These are phyloP conservation scores for Solanum hybrid DNA, from an alignment of 305 asterid species.

Conservation along the genomic window DNA sequence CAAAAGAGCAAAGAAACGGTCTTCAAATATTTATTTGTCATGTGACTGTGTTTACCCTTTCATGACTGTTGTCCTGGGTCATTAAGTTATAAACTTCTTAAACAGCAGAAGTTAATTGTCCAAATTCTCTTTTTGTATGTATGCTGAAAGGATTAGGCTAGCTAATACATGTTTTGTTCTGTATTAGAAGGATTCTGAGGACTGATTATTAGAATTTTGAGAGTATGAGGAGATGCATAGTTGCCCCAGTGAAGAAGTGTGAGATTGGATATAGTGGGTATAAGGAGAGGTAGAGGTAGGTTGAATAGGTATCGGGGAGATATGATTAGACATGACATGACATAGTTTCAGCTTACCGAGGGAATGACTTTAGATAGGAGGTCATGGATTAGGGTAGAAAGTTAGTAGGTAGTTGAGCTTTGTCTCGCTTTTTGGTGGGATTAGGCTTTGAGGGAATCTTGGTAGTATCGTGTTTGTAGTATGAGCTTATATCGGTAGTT, in stretches of 20 bases:
- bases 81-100: not conserved
- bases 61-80: not conserved
- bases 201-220: not conserved
- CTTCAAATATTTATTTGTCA: constrained; percentile 14
- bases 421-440: not conserved
- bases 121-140: not conserved
- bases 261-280: not conserved
- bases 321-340: not conserved
- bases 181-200: not conserved
- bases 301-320: not conserved
- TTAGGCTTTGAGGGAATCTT: not conserved
- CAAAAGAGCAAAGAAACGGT: not conserved
- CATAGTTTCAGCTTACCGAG: not conserved
- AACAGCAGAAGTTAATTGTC: not conserved
- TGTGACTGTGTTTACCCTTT: constrained; percentile 22
- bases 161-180: not conserved
- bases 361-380: not conserved
- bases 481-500: not conserved
- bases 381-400: not conserved
- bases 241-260: not conserved
- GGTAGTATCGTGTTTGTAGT: not conserved
- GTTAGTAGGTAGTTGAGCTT: not conserved
- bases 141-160: not conserved
- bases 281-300: not conserved
- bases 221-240: not conserved